A percentile compares a stretch with the other conserved stretches of the same genome.
These are phyloP conservation scores for Eremochloa ophiuroides DNA, from an alignment of 176 grass and related monocot genomes.

Conservation along the genomic window DNA sequence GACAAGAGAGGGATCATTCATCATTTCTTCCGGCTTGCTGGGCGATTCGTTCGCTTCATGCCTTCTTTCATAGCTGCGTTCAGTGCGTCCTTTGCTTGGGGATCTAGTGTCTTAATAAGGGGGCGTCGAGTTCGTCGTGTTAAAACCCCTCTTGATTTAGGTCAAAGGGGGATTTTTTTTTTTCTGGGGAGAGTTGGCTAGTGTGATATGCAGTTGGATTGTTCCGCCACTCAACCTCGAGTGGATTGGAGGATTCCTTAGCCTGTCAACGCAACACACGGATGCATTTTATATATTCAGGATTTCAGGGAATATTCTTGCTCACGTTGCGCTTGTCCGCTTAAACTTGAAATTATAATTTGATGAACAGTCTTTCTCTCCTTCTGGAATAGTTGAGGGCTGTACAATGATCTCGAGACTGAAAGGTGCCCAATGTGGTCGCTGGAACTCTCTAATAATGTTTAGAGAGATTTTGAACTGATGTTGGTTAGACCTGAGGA, in stretches of 20 bases:
- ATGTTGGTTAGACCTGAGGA: neutral
- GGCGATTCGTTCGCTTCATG: neutral
- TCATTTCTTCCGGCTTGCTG: neutral
- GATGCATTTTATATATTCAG: neutral
- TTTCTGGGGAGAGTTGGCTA: neutral
- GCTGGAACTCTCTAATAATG: neutral
- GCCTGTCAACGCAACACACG: neutral
- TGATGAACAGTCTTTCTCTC: neutral
- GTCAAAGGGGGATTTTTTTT: neutral
- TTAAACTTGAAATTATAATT: too few species aligned
- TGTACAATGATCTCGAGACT: neutral
- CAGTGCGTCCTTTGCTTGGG: neutral
- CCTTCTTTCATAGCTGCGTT: neutral
- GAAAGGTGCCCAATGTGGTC: neutral
- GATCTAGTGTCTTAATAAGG: neutral
- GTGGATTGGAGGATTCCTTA: slow-evolving; percentile 8
- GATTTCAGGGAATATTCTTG: slow-evolving; percentile 10
- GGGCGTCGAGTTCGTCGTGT: neutral
- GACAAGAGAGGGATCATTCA: neutral
- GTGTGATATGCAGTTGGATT: neutral
- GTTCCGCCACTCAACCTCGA: neutral
- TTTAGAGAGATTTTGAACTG: neutral
- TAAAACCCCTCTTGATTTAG: neutral
- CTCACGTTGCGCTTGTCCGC: neutral
- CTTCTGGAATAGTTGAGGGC: too few species aligned